Conservation (phyloP, 345 rosid species). For the Excoecaria agallocha region DNA sequence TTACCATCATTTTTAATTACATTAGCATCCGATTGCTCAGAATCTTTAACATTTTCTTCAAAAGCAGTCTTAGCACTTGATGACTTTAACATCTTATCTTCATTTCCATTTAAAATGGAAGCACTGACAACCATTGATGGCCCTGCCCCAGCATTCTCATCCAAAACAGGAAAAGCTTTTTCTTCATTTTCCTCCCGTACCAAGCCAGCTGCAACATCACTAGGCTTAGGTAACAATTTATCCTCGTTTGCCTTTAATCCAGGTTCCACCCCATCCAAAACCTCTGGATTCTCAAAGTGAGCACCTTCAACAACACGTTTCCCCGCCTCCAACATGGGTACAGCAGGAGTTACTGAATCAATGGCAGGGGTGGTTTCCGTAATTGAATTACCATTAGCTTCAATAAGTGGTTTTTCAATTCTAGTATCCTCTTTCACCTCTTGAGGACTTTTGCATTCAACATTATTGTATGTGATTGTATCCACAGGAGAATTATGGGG, state of each 20-base stretch:
- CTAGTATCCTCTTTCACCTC: slow-evolving; percentile 33
- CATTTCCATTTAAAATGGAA: slow-evolving; percentile 27
- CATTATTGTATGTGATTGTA: slow-evolving; percentile 6
- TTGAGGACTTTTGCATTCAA: slow-evolving; percentile 24
- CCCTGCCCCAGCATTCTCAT: slow-evolving; percentile 29
- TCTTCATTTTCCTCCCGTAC: slow-evolving; percentile 21
- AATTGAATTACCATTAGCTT: slow-evolving; percentile 28
- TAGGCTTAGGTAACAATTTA: slow-evolving; percentile 10
- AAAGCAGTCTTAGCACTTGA: slow-evolving; percentile 26
- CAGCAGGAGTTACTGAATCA: slow-evolving; percentile 25
- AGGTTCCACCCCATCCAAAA: slow-evolving; percentile 34
- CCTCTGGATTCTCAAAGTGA: slow-evolving; percentile 20
- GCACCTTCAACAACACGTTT: slow-evolving; percentile 21
- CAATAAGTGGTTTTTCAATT: slow-evolving; percentile 28
- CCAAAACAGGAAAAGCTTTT: slow-evolving; percentile 17
- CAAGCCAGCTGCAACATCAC: background rate
- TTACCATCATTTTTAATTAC: slow-evolving; percentile 23
- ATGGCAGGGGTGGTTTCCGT: slow-evolving; percentile 29
- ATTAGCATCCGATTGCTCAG: slow-evolving; percentile 31
- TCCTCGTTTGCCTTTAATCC: slow-evolving; percentile 12
- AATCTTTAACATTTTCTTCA: slow-evolving; percentile 30
- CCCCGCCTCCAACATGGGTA: slow-evolving; percentile 29
- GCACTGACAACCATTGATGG: slow-evolving; percentile 18
- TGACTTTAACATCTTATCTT: slow-evolving; percentile 24
- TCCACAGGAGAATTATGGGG: slow-evolving; percentile 16